phyloP scores from a whole-genome alignment of 2,329 filamentous ascomycete species.

The Mycosphaerelloides madeirae region DNA sequence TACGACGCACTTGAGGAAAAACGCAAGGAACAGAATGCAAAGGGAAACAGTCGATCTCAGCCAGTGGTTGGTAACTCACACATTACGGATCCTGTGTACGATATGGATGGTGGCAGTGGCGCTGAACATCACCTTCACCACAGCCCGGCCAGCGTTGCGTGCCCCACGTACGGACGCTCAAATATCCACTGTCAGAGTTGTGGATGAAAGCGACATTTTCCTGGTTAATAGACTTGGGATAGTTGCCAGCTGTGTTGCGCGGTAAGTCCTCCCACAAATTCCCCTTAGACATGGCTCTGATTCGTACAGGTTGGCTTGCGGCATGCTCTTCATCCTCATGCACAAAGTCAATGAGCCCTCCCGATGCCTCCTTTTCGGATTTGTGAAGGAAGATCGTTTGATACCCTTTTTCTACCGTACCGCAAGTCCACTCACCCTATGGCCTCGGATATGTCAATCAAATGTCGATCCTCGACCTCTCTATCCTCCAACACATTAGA shows the following conservation, averaged over 20 bases:
- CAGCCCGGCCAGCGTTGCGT: conserved; percentile 21
- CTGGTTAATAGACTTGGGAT: conserved; percentile 25
- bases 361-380: conserved; percentile 24
- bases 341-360: conserved; percentile 23
- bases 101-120: conserved; percentile 25
- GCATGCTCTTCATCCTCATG: conserved; percentile 23
- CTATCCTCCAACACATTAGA: conserved; percentile 18
- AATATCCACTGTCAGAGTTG: neutral
- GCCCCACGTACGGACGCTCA: neutral
- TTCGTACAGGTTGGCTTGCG: conserved; percentile 16
- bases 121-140: conserved; percentile 24
- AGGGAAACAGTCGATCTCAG: conserved; percentile 13
- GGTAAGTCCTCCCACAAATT: conserved; percentile 18
- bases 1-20: conserved; percentile 13
- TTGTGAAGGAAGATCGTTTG: conserved; percentile 15
- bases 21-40: conserved; percentile 12
- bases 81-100: conserved; percentile 17
- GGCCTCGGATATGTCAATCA: conserved; percentile 30
- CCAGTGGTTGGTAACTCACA: conserved; percentile 16
- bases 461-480: conserved; percentile 27
- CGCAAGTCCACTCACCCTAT: conserved; percentile 13
- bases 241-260: conserved; percentile 19
- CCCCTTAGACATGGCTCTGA: conserved; percentile 2
- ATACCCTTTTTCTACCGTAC: conserved; percentile 22
- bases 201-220: conserved; percentile 21